Evolutionary conservation across 169 alveolate species (phyloP), one percentile per base, ranked within the genome.

Genomic region (Eimeria mitis): DNA sequence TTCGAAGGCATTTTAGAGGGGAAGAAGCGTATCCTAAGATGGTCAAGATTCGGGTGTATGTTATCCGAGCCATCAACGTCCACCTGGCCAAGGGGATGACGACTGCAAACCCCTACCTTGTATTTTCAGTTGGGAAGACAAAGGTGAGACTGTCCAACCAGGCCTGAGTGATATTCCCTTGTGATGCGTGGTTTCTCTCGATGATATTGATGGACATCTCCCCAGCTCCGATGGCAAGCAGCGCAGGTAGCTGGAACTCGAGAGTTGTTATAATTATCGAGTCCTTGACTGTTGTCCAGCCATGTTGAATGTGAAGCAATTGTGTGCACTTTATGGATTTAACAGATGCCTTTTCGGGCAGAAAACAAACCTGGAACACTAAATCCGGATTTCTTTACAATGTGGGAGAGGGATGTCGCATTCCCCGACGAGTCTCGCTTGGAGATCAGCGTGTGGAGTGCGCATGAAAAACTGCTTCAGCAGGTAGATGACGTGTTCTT

Each of bases 351-450:
- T 7, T 73, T 95, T 79, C 95, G 98, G 68, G 97, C 96, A 54
- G 85, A 97, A 25, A 91, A 76, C 56, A 97, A 96, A 70, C 94
- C 87, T 28, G 71, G 92, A 59, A 94, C 92, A 61, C 94, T 90
- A 40, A 97, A 97, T 89, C 99, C 99, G 44, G 96, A 97, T 8
- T 98, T 98, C 96, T 94, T 96, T 52, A 94, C 97, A 19, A 71
- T 97, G 52, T 97, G 97, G 96, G 99, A 98, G 56, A 96, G 97
- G 70, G 98, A 97, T 73, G 97, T 97, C 6, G 94, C 95, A 40
- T 98, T 98, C 89, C 99, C 99, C 13, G 98, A 97, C 28, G 98
- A 98, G 70, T 97, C 97, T 49, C 97, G 97, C 61, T 95, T 98
- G 83, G 98, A 97, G 70, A 85, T 98, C 34, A 37, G 97, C 75